Evolutionary conservation across 1,284 basidiomycete genomes (phyloP).

Genomic region (Rhodotorula sp.): DNA sequence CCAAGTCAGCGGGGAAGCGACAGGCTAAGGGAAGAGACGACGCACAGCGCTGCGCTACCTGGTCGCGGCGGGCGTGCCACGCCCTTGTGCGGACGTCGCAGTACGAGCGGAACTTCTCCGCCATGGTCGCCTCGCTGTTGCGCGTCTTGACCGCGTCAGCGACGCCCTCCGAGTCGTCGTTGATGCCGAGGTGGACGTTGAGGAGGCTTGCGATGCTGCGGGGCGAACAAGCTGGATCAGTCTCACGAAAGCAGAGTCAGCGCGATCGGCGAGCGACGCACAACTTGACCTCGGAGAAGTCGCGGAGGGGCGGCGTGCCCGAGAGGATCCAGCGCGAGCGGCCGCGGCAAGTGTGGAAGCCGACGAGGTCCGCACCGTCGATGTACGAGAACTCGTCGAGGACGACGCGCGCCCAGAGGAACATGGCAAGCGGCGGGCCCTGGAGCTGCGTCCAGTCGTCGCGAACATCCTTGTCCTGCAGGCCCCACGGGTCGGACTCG

Average conservation of each 20-base stretch:
- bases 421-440: slow-evolving; percentile 83
- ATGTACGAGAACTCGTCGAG: slow-evolving; percentile 96
- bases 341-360: slow-evolving; percentile 75
- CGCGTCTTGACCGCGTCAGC: slow-evolving; percentile 70
- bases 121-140: slow-evolving; percentile 79
- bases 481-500: slow-evolving; percentile 71
- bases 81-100: slow-evolving; percentile 86
- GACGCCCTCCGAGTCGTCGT: slow-evolving; percentile 82
- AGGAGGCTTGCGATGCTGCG: slow-evolving; percentile 74
- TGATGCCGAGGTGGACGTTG: slow-evolving; percentile 80
- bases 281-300: slow-evolving; percentile 87
- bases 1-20: background rate
- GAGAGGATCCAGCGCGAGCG: slow-evolving; percentile 92
- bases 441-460: slow-evolving; percentile 77
- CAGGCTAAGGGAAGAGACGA: background rate
- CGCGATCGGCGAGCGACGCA: slow-evolving; percentile 28
- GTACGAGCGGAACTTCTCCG: slow-evolving; percentile 94
- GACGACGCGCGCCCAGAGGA: slow-evolving; percentile 69
- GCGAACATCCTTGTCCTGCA: slow-evolving; percentile 63
- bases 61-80: slow-evolving; percentile 86
- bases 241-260: background rate
- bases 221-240: background rate
- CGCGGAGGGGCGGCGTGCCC: slow-evolving; percentile 88
- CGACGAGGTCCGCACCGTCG: slow-evolving; percentile 72
- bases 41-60: slow-evolving; percentile 70